A percentile compares a stretch with the other conserved stretches of the same genome.
These are phyloP conservation scores for Auricularia heimuer DNA, from an alignment of 768 basidiomycete species.

Conservation along the genomic window DNA sequence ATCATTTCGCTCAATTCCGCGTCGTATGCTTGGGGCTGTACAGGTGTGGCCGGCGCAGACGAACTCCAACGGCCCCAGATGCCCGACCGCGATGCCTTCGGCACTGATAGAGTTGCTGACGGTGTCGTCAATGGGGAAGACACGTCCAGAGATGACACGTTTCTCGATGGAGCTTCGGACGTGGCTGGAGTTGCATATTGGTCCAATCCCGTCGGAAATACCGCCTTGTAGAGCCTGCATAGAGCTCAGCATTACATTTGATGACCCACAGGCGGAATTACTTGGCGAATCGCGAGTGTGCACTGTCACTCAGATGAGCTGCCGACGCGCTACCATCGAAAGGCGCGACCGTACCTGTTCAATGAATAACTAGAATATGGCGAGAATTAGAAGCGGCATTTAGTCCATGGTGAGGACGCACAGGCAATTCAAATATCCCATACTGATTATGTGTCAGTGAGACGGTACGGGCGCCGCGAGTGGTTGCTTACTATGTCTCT, in stretches of 20 bases:
- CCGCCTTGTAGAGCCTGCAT: slow-evolving; percentile 51
- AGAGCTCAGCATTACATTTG: background rate
- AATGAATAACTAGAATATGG: slow-evolving; percentile 29
- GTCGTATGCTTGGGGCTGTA: slow-evolving; percentile 20
- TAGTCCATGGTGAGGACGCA: slow-evolving; percentile 24
- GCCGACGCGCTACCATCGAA: background rate
- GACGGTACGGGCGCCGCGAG: background rate
- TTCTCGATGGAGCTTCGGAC: slow-evolving; percentile 27
- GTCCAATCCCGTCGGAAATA: slow-evolving; percentile 55
- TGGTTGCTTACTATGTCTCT: slow-evolving; percentile 28
- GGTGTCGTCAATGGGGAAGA: background rate
- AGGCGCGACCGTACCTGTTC: slow-evolving; percentile 37
- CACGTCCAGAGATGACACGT: slow-evolving; percentile 18
- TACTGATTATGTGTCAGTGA: slow-evolving; percentile 13
- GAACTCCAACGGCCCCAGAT: slow-evolving; percentile 21
- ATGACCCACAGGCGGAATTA: slow-evolving; percentile 18
- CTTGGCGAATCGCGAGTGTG: slow-evolving; percentile 70
- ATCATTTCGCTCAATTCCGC: slow-evolving; percentile 65
- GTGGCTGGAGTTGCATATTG: slow-evolving; percentile 30
- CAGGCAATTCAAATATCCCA: slow-evolving; percentile 73
- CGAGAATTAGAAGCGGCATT: background rate
- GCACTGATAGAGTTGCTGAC: slow-evolving; percentile 7
- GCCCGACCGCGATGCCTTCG: slow-evolving; percentile 2
- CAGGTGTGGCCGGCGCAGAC: slow-evolving; percentile 12
- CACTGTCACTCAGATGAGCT: slow-evolving; percentile 25